These are phyloP conservation scores for Tillandsia leiboldiana DNA, from an alignment of 176 grass and related monocot species.

Conservation along the genomic window DNA sequence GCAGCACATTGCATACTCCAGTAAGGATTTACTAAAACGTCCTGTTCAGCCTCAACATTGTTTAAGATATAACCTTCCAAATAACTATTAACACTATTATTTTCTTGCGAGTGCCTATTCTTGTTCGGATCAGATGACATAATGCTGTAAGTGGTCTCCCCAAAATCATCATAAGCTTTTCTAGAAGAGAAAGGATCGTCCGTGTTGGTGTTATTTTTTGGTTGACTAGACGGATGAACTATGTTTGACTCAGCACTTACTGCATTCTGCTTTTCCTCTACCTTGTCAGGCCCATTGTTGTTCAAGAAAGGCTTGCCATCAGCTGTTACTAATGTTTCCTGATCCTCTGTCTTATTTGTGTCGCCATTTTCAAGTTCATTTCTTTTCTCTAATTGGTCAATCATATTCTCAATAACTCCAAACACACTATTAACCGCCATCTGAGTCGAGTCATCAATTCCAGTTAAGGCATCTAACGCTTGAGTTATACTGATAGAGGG, in stretches of 20 bases:
- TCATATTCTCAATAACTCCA: constrained; percentile 88
- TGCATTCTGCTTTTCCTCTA: neutral
- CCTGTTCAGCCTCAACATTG: neutral
- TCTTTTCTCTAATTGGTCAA: constrained; percentile 71
- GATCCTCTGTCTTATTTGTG: constrained; percentile 7
- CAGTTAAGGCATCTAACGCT: constrained; percentile 87
- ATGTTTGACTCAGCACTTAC: constrained; percentile 7
- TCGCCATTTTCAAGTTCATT: constrained; percentile 30
- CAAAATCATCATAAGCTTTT: constrained; percentile 16
- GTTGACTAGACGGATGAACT: constrained; percentile 21
- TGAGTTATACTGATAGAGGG: constrained; percentile 53
- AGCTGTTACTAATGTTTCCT: constrained; percentile 18
- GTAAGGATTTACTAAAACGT: constrained; percentile 29
- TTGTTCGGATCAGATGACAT: constrained; percentile 30
- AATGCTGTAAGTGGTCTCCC: constrained; percentile 26
- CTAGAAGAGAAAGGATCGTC: constrained; percentile 12
- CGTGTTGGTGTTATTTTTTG: constrained; percentile 20
- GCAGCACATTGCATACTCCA: constrained; percentile 51
- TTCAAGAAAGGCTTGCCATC: constrained; percentile 9
- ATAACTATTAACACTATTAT: constrained; percentile 17
- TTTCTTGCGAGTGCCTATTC: constrained; percentile 23
- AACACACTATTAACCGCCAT: constrained; percentile 94
- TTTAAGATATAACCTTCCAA: constrained; percentile 28
- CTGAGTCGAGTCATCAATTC: constrained; percentile 96
- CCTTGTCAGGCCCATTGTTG: neutral